Conservation (phyloP, 1,284 basidiomycete genomes). For the Tremellales sp. region DNA sequence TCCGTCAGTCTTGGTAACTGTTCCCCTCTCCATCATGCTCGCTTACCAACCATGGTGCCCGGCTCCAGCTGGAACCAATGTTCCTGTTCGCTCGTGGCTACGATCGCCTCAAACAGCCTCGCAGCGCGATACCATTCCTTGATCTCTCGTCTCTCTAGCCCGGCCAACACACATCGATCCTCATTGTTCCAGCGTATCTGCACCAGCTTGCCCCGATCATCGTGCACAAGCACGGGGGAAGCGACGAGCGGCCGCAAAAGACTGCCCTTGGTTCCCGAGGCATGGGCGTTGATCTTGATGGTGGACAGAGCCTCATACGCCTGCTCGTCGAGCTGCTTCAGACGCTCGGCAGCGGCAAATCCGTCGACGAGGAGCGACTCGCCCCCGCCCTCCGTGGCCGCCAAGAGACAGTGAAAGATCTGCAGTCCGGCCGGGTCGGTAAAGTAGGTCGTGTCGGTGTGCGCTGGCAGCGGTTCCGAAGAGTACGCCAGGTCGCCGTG, state of each 20-base stretch:
- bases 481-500: slow-evolving; percentile 90
- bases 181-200: slow-evolving; percentile 94
- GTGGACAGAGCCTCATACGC: slow-evolving; percentile 68
- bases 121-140: slow-evolving; percentile 83
- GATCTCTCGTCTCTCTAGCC: slow-evolving; percentile 57
- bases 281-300: slow-evolving; percentile 74
- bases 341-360: slow-evolving; percentile 79
- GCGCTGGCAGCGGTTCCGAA: slow-evolving; percentile 77
- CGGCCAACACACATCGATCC: slow-evolving; percentile 75
- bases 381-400: slow-evolving; percentile 70
- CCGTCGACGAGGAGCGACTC: slow-evolving; percentile 89
- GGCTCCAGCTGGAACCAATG: slow-evolving; percentile 86
- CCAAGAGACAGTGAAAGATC: slow-evolving; percentile 89
- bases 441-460: slow-evolving; percentile 95
- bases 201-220: slow-evolving; percentile 59
- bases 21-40: neutral
- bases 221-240: slow-evolving; percentile 63
- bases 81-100: slow-evolving; percentile 76
- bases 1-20: neutral
- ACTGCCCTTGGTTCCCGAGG: slow-evolving; percentile 69
- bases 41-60: slow-evolving; percentile 78
- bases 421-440: slow-evolving; percentile 91
- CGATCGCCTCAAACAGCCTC: slow-evolving; percentile 67
- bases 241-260: slow-evolving; percentile 61
- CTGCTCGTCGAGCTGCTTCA: slow-evolving; percentile 69